A percentile compares a stretch with the other conserved stretches of the same genome.
phyloP scores from a whole-genome alignment of 2,329 filamentous ascomycete genomes.

The Botrytis aclada region DNA sequence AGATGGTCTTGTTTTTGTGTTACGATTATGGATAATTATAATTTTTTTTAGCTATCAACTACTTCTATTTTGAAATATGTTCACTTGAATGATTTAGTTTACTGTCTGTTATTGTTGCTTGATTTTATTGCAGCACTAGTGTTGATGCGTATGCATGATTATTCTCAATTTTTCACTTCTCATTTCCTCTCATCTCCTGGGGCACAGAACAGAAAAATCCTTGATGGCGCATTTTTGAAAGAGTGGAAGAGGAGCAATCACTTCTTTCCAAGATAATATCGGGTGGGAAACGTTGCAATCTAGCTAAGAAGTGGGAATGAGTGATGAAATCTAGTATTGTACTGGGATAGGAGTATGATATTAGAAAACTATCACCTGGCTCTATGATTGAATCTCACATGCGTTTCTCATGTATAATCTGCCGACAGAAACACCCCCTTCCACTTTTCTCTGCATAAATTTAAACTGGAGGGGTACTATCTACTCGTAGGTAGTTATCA shows the following conservation, averaged over 20 bases:
- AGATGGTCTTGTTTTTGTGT: neutral
- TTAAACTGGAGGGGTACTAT: neutral
- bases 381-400: neutral
- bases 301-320: neutral
- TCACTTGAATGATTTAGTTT: neutral
- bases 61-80: neutral
- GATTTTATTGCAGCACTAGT: neutral
- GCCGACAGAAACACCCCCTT: fast-evolving
- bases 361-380: neutral
- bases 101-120: too few relatives aligned
- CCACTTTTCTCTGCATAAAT: neutral
- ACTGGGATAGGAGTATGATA: neutral
- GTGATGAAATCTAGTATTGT: neutral
- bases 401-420: fast-evolving
- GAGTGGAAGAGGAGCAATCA: neutral
- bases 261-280: neutral
- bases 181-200: neutral
- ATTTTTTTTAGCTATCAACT: neutral
- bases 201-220: neutral
- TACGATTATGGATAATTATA: neutral
- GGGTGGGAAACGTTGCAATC: fast-evolving
- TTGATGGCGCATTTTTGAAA: neutral
- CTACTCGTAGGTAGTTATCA: neutral
- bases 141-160: neutral
- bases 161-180: neutral